These are phyloP conservation scores for Apiotrichum montevideense DNA, from an alignment of 1,284 basidiomycete genomes.

Conservation along the genomic window DNA sequence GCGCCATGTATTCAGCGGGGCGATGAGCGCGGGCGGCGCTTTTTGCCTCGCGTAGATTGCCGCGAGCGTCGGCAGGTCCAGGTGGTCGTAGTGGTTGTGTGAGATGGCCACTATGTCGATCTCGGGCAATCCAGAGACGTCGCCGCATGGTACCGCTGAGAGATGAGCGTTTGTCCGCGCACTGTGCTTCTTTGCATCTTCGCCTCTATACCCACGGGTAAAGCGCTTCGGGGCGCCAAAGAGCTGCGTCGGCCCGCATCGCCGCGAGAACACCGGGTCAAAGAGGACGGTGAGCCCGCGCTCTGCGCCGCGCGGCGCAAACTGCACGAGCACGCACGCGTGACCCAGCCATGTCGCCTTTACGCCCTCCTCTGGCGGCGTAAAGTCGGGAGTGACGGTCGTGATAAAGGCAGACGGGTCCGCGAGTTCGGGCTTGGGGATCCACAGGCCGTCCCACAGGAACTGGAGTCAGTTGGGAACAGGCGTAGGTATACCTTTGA, in stretches of 20 bases:
- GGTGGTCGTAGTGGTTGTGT: slow-evolving; percentile 66
- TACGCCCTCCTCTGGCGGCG: slow-evolving; percentile 34
- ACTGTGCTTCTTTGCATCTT: too few relatives aligned
- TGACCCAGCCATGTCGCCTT: slow-evolving; percentile 69
- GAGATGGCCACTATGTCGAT: slow-evolving; percentile 56
- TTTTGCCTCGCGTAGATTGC: slow-evolving; percentile 30
- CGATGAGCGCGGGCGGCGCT: slow-evolving; percentile 53
- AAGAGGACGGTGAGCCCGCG: slow-evolving; percentile 55
- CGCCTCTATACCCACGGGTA: slow-evolving; percentile 48
- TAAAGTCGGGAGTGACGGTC: slow-evolving; percentile 3
- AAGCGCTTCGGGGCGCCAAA: slow-evolving; percentile 55
- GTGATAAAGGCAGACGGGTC: slow-evolving; percentile 9
- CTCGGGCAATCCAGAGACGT: slow-evolving; percentile 57
- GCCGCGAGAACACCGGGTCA: slow-evolving; percentile 62
- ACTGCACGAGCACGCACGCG: slow-evolving; percentile 64
- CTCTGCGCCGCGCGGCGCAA: slow-evolving; percentile 40
- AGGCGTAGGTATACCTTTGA: slow-evolving; percentile 6
- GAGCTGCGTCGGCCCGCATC: slow-evolving; percentile 56
- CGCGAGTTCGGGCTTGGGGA: slow-evolving; percentile 27
- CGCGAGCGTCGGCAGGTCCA: slow-evolving; percentile 56
- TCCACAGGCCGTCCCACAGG: slow-evolving; percentile 8
- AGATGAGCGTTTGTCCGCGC: too few relatives aligned
- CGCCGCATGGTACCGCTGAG: slow-evolving; percentile 54
- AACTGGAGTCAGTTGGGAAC: background rate
- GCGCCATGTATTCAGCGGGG: slow-evolving; percentile 56